A percentile compares a stretch with the other conserved stretches of the same genome.
Evolutionary conservation across 2,329 filamentous ascomycete genomes (phyloP).

Genomic region (Keithomyces neogunnii): DNA sequence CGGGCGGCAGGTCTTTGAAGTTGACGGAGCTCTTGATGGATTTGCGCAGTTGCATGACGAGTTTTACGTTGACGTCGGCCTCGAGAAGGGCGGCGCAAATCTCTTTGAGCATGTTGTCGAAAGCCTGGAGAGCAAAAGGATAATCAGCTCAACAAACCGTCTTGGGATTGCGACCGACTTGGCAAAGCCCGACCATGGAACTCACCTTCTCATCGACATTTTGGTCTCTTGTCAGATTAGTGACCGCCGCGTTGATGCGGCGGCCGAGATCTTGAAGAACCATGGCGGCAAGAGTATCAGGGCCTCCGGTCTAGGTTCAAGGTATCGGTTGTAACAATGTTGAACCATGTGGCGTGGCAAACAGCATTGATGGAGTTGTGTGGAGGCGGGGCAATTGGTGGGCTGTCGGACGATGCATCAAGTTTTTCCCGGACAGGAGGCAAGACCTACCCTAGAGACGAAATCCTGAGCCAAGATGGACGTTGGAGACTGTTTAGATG

Average conservation of each 20-base stretch:
- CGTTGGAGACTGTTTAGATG: no score
- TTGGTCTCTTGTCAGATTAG: conserved; percentile 81
- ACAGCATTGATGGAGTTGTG: background rate
- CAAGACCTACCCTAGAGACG: conserved; percentile 23
- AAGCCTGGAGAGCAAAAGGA: conserved; percentile 50
- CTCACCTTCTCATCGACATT: conserved; percentile 92
- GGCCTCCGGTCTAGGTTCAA: background rate
- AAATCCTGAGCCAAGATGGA: conserved; percentile 15
- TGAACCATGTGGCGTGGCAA: conserved; percentile 5
- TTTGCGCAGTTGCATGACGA: conserved; percentile 84
- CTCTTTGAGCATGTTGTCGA: conserved; percentile 97
- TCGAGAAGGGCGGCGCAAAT: conserved; percentile 93
- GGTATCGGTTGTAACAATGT: background rate
- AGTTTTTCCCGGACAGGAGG: conserved; percentile 6
- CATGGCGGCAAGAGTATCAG: conserved; percentile 44
- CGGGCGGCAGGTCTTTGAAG: conserved; percentile 84
- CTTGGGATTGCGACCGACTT: background rate
- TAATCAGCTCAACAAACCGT: background rate
- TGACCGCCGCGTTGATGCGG: conserved; percentile 95
- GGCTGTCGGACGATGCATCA: conserved; percentile 3
- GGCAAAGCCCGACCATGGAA: background rate
- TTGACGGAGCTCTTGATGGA: conserved; percentile 88
- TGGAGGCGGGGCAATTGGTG: conserved; percentile 6
- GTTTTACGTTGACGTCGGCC: conserved; percentile 93
- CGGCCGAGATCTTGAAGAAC: conserved; percentile 98